Evolutionary conservation across 1,284 basidiomycete genomes (phyloP), one percentile per base, ranked within the genome.

Genomic region (Trichosporon ovoides): DNA sequence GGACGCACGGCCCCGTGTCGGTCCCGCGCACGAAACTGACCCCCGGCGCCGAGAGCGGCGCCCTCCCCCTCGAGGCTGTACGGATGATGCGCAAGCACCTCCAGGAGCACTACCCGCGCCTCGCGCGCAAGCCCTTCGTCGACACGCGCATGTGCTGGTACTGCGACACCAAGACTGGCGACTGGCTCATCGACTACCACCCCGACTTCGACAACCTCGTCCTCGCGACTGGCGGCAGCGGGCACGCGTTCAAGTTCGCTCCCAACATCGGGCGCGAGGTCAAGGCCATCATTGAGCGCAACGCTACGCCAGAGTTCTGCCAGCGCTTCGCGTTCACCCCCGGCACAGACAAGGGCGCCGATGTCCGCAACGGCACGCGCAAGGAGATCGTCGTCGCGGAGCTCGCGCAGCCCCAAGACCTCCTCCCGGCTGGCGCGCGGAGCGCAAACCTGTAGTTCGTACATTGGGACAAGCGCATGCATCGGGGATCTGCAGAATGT

Each of bases 251-350:
- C 78, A 80, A 80, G 86, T 94, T 94, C 78, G 80, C 93, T 9
- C 91, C 91, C 12, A 84, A 84, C 36, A 82, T 96, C 56, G 92
- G 92, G 12, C 77, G 82, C 10, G 78, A 93, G 24, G 84, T 93
- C 14, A 84, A 81, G 11, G 85, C 87, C 62, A 80, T 85, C 1
- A 80, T 94, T 28, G 82, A 90, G 73, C 83, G 83, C 50, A 77
- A 88, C 14, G 78, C 76, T 0, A 69, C 76, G 37, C 24, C 57
- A 13, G 19, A 31, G 38, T 63, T 60, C 48, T 40, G 51, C n/a
- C 52, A 63, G 54, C 85, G 84, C 62, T 87, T 87, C 68, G 78
- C 84, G 0, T 77, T 85, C 52, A 52, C 55, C 18, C 38, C 53
- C 51, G 38, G 60, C 57, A 55, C 43, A 33, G 58, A 61, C 48